Base-by-base conservation (phyloP, 805 yeast genomes). In the Saccharomycopsis fibuligera region DNA sequence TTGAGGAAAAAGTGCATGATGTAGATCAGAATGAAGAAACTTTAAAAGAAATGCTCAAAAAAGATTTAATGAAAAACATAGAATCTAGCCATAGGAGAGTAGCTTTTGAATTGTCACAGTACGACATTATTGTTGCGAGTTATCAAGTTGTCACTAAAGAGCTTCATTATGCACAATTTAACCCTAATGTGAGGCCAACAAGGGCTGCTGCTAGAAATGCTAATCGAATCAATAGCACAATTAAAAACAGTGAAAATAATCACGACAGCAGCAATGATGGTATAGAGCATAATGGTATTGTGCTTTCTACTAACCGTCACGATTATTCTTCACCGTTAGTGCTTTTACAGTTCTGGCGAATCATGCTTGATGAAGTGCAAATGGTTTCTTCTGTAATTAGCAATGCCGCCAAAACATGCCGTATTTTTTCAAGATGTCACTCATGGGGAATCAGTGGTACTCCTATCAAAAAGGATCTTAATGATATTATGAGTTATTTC, bases 381-480 rank as follows among this genome's bases (percentile, higher is more conserved):
- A 86, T 90, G 90, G 84, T 93, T 3, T 80, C 87, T 5, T 74
- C 76, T 2, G 82, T 82, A 21, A 72, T 79, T 2, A 77, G 91
- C 0, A 77, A 85, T 45, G 87, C 93, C 1, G 88, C 96, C 19
- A 79, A 76, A 49, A 86, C 89, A 49, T 88, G 96, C 0, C 70
- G 85, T 2, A 67, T 86, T 33, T 76, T 93, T 23, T 91, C 96
- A 3, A 71, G 96, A 45, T 76, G 79, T 41, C 97, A 93, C 65
- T 80, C 96, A 0, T 93, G 98, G 98, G 97, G 96, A 14, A 96
- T 90, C 0, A 86, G 96, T 1, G 99, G 99, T 5, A 93, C 99
- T 0, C 95, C 97, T 0, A 83, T 89, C 14, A 79, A 81, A 55
- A 76, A 75, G 53, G 73, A 78, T 35, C 64, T 85, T 37, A 62